Evolutionary conservation across 2,329 filamentous ascomycete genomes (phyloP), one percentile per base, ranked within the genome.

Genomic region (Microcyclosporella mali): DNA sequence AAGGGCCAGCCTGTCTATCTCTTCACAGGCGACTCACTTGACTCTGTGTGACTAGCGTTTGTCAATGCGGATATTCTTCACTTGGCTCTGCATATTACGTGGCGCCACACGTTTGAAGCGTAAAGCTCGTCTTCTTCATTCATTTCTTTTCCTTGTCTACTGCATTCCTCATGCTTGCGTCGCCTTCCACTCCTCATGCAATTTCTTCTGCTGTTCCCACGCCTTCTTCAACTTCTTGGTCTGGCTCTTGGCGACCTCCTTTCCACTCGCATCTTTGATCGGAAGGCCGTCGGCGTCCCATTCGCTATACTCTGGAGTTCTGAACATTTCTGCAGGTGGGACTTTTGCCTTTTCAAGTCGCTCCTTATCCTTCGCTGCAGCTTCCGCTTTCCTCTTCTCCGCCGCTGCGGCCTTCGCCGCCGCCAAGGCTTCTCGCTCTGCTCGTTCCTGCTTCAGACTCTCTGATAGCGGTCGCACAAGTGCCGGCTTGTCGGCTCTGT

Each of bases 141-240:
- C 32, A 6, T 17, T 9, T 10, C 4, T 16, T 12, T 34, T 34
- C 32, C 7, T 34, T 6, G 14, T 17, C 4, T 9, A 9, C 7
- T 33, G 4, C 8, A 34, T 19, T 12, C 11, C 32, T 33, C 15
- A 10, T 18, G 12, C 41, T 33, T 45, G 42, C 25, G 33, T 30
- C 3, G 39, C 43, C 32, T 47, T 42, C 36, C 40, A 84, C 49
- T 82, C 79, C 50, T 89, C 83, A 63, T 89, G 82, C 45, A 78
- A 64, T 74, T 90, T 94, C 74, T 88, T 92, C 70, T 95, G 90
- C 62, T 75, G 81, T 56, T 94, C 85, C 86, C 86, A 94, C 43
- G 88, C 82, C 72, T 95, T 95, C 68, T 74, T 82, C 55, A 95
- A 65, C 70, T 87, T 89, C 75, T 95, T 95, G 38, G 69, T 60